phyloP scores from a whole-genome alignment of 148 eudicot genomes.

The Drosera capensis region DNA sequence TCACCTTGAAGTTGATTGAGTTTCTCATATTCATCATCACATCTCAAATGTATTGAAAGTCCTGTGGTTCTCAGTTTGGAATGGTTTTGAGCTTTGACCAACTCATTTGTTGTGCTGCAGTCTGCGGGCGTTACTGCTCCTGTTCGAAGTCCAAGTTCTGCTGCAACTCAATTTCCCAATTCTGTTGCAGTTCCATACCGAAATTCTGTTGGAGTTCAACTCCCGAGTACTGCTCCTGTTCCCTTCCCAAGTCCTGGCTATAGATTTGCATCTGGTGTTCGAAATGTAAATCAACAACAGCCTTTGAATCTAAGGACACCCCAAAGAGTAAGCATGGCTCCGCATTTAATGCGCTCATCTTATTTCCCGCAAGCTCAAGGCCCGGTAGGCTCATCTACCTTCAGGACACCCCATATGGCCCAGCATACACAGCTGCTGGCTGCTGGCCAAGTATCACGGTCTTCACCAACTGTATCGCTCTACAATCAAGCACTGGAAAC shows the following conservation, averaged over 20 bases:
- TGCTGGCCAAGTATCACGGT: too few species aligned
- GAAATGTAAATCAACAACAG: conserved; percentile 14
- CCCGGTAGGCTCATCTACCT: conserved; percentile 18
- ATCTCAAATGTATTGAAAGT: too few species aligned
- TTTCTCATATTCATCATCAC: too few species aligned
- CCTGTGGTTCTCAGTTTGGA: background rate
- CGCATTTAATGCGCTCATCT: conserved; percentile 27
- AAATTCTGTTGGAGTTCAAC: too few species aligned
- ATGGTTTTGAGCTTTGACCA: too few species aligned
- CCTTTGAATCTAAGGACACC: conserved; percentile 18
- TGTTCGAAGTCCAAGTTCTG: conserved; percentile 6
- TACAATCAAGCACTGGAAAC: too few species aligned
- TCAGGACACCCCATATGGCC: conserved; percentile 7
- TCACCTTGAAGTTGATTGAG: too few species aligned
- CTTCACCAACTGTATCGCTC: too few species aligned
- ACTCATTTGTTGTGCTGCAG: conserved; percentile 13
- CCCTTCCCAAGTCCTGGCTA: conserved; percentile 6
- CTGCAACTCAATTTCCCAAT: too few species aligned
- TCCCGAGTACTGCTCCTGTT: conserved; percentile 14
- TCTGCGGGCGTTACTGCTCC: conserved; percentile 16
- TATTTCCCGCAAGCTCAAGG: conserved; percentile 11
- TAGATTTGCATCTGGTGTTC: conserved; percentile 8
- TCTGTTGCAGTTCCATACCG: too few species aligned
- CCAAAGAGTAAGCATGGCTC: conserved; percentile 24
- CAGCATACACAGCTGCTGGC: too few species aligned